Percentiles rank a stretch among this genome's conserved stretches.
phyloP scores from a whole-genome alignment of 345 rosid genomes.

The Linum trigynum region DNA sequence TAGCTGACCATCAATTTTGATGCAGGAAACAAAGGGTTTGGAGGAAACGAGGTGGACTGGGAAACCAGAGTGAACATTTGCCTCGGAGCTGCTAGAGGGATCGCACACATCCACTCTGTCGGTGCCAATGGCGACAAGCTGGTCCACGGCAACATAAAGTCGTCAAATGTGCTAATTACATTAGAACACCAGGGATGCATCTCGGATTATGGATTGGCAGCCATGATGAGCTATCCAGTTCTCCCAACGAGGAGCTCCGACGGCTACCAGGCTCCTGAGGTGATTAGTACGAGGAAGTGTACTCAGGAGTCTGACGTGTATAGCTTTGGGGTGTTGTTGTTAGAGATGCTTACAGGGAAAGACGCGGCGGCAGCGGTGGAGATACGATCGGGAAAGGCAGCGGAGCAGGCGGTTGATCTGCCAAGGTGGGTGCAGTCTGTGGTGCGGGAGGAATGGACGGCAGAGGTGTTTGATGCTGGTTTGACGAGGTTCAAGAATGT shows the following conservation, averaged over 20 bases:
- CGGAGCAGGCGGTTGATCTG: neutral
- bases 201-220: neutral
- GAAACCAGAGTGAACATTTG: constrained; percentile 60
- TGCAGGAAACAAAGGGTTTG: constrained; percentile 44
- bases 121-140: constrained; percentile 15
- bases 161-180: neutral
- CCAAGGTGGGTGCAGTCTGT: neutral
- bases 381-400: neutral
- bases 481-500: neutral
- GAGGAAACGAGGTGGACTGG: constrained; percentile 54
- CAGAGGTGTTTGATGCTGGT: neutral
- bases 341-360: neutral
- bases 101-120: constrained; percentile 60
- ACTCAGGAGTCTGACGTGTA: neutral
- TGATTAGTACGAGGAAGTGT: neutral
- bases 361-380: neutral
- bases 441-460: constrained; percentile 1
- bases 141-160: neutral
- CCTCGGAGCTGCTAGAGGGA: constrained; percentile 64
- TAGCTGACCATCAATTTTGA: neutral
- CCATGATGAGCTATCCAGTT: constrained; percentile 1
- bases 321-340: neutral
- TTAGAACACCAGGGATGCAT: neutral
- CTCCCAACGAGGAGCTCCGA: neutral
- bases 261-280: neutral